Evolutionary conservation across 73 alveolate species (phyloP).

Genomic region (Symbiodinium natans): DNA sequence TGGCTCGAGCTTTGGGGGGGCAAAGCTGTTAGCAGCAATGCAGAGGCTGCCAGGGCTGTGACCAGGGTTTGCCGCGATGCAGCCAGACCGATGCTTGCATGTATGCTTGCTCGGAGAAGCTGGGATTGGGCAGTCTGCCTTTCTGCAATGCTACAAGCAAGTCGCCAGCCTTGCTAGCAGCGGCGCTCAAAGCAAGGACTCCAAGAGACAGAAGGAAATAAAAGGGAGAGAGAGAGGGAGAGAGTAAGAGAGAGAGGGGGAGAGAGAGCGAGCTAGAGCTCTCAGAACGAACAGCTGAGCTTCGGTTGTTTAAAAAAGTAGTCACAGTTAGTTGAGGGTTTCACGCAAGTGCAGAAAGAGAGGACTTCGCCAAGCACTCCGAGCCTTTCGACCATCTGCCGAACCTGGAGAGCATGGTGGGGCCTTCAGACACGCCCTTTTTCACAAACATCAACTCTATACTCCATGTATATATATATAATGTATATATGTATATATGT

Average conservation of each 20-base stretch:
- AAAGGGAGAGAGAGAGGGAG: too few species aligned
- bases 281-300: too few species aligned
- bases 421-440: background rate
- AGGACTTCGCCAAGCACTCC: conserved; percentile 26
- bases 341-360: too few species aligned
- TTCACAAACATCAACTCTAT: background rate
- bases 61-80: conserved; percentile 41
- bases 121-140: conserved; percentile 86
- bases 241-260: too few species aligned
- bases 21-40: too few species aligned
- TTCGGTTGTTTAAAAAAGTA: too few species aligned
- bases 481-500: too few species aligned
- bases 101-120: conserved; percentile 71
- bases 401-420: conserved; percentile 3
- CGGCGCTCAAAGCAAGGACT: background rate
- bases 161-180: background rate
- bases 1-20: too few species aligned
- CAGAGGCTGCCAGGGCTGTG: too few species aligned
- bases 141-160: conserved; percentile 35
- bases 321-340: too few species aligned
- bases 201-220: too few species aligned
- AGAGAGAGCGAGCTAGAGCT: too few species aligned
- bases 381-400: background rate
- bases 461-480: background rate
- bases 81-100: conserved; percentile 82